Percentiles rank a stretch among this genome's conserved stretches.
phyloP scores from a whole-genome alignment of 2,329 filamentous ascomycete species.

The Daldinia eschscholtzii region DNA sequence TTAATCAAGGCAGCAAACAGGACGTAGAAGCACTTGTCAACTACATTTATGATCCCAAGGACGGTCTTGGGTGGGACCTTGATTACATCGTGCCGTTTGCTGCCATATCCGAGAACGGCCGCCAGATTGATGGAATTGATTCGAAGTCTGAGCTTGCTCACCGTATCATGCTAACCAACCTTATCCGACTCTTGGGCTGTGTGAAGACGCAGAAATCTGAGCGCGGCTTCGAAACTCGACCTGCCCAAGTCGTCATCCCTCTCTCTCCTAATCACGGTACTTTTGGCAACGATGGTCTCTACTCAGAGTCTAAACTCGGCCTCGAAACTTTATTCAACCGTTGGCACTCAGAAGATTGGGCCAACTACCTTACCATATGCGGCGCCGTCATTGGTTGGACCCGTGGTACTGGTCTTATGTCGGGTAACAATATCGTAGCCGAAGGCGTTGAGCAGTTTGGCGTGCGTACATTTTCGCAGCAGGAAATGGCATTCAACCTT shows the following conservation, averaged over 20 bases:
- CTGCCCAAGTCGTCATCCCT: slow-evolving; percentile 94
- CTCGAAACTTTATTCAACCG: slow-evolving; percentile 98
- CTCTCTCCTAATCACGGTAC: slow-evolving; percentile 98
- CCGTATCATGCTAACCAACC: slow-evolving; percentile 98
- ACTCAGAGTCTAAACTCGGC: slow-evolving; percentile 97
- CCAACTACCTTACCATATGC: slow-evolving; percentile 96
- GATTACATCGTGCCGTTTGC: slow-evolving; percentile 97
- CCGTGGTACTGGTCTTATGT: slow-evolving; percentile 97
- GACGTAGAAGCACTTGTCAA: slow-evolving; percentile 94
- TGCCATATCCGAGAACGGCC: slow-evolving; percentile 96
- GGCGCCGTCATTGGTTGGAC: slow-evolving; percentile 99
- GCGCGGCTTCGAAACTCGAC: slow-evolving; percentile 91
- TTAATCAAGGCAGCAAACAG: slow-evolving; percentile 99
- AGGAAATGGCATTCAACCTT: slow-evolving; percentile 99
- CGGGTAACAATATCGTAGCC: slow-evolving; percentile 95
- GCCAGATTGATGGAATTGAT: slow-evolving; percentile 96
- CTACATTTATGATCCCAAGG: slow-evolving; percentile 97
- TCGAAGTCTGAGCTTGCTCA: slow-evolving; percentile 98
- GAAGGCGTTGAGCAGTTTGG: slow-evolving; percentile 97
- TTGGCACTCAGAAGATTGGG: slow-evolving; percentile 98
- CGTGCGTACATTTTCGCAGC: slow-evolving; percentile 97
- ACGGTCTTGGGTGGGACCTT: slow-evolving; percentile 96
- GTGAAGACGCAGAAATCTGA: slow-evolving; percentile 92
- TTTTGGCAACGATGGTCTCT: slow-evolving; percentile 96
- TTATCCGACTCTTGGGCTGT: slow-evolving; percentile 88